Conservation (phyloP, 2,329 filamentous ascomycete genomes). For the Spiromastix sp. region DNA sequence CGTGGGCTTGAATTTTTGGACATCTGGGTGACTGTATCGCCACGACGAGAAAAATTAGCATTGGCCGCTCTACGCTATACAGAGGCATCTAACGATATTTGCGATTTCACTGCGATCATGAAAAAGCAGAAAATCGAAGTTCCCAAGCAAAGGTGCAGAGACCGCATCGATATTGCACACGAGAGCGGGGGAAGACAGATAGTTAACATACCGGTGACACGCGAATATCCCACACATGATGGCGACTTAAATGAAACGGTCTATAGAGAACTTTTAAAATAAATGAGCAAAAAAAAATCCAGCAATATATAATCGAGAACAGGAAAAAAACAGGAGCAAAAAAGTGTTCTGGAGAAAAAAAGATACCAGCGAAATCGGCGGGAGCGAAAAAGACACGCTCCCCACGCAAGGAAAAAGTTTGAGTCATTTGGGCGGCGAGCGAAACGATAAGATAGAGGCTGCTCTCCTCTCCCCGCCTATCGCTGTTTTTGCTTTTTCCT, state of each 20-base stretch:
- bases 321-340: neutral
- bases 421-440: too few species aligned
- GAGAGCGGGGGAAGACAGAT: conserved; percentile 2
- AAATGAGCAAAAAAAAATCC: neutral
- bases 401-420: neutral
- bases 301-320: neutral
- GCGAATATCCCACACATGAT: conserved; percentile 96
- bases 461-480: too few species aligned
- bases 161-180: too few species aligned
- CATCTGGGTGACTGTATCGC: conserved; percentile 64
- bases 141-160: too few species aligned
- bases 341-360: neutral
- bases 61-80: too few species aligned
- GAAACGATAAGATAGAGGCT: too few species aligned
- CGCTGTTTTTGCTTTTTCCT: too few species aligned
- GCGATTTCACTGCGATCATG: too few species aligned
- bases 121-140: too few species aligned
- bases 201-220: conserved; percentile 72
- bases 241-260: conserved; percentile 19
- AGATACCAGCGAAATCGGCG: too few species aligned
- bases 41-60: too few species aligned
- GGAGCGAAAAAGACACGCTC: neutral
- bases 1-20: conserved; percentile 91
- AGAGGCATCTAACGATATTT: too few species aligned
- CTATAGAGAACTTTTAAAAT: neutral